A percentile compares a stretch with the other conserved stretches of the same genome.
Conservation (phyloP, 352 stramenopile genomes). For the Globisporangium ultimum region DNA sequence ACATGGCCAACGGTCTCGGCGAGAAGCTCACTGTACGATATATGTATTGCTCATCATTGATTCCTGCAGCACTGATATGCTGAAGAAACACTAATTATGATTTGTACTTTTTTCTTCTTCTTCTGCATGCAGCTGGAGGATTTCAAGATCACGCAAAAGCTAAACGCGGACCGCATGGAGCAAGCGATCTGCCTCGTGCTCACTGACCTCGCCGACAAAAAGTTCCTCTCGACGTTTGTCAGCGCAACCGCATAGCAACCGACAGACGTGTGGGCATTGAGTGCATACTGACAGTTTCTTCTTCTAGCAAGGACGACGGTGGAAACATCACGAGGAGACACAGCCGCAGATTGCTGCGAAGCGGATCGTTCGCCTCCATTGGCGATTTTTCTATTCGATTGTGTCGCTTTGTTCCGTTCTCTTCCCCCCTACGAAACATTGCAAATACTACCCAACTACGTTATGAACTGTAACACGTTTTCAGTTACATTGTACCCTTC, state of each 20-base stretch:
- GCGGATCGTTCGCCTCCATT: too few species aligned
- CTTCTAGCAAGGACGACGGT: constrained; percentile 2
- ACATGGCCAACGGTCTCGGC: constrained; percentile 84
- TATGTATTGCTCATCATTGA: neutral
- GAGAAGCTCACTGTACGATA: constrained; percentile 58
- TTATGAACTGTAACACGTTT: too few species aligned
- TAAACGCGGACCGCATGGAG: constrained; percentile 71
- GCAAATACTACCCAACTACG: too few species aligned
- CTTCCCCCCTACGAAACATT: too few species aligned
- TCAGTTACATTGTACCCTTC: neutral
- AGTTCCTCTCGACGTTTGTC: constrained; percentile 28
- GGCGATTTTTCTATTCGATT: too few species aligned
- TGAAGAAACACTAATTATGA: neutral
- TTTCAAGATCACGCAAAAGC: constrained; percentile 79
- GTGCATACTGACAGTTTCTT: neutral
- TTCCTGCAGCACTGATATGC: neutral
- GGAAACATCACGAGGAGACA: constrained; percentile 3
- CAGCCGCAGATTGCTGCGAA: neutral
- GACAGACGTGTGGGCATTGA: too few species aligned
- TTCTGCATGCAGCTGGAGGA: constrained; percentile 33
- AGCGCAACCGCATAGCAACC: constrained; percentile 1
- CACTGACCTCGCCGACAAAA: constrained; percentile 33
- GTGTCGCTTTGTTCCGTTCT: constrained; percentile 1
- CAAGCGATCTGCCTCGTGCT: constrained; percentile 55
- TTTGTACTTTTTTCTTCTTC: neutral